Percentiles rank a stretch among this genome's conserved stretches.
Evolutionary conservation across 1,284 basidiomycete species (phyloP).

Genomic region (Fomitiporia mediterranea): DNA sequence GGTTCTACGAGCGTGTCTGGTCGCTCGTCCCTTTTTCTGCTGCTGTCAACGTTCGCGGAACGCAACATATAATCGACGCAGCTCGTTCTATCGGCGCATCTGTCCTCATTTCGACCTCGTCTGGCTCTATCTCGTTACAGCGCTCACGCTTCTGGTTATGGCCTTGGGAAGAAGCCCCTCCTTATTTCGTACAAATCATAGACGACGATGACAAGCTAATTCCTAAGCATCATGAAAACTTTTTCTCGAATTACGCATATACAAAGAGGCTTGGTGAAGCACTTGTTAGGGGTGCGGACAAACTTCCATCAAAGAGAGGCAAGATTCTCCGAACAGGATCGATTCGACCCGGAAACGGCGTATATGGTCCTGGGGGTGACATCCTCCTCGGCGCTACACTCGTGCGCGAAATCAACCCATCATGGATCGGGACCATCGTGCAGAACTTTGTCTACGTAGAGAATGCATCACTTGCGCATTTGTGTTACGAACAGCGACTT

Average conservation of each 20-base stretch:
- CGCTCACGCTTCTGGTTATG: constrained; percentile 57
- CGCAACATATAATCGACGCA: constrained; percentile 41
- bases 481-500: constrained; percentile 67
- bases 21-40: constrained; percentile 48
- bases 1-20: constrained; percentile 62
- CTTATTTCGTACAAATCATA: constrained; percentile 50
- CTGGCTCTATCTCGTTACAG: constrained; percentile 50
- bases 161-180: constrained; percentile 62
- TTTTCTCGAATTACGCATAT: constrained; percentile 67
- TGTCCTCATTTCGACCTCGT: constrained; percentile 58
- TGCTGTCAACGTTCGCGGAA: constrained; percentile 59
- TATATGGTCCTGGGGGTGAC: constrained; percentile 71
- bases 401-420: constrained; percentile 51
- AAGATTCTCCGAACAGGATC: constrained; percentile 55
- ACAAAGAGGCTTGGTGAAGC: constrained; percentile 53
- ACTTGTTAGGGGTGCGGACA: constrained; percentile 52
- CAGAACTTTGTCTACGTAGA: constrained; percentile 69
- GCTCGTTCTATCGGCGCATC: constrained; percentile 41
- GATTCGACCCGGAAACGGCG: constrained; percentile 68
- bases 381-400: constrained; percentile 59
- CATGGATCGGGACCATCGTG: constrained; percentile 53
- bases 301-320: constrained; percentile 31
- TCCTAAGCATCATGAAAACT: constrained; percentile 48
- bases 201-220: constrained; percentile 48
- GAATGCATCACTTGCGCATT: constrained; percentile 64